Conservation (phyloP, 306 rosid species). For the Malus orientalis region DNA sequence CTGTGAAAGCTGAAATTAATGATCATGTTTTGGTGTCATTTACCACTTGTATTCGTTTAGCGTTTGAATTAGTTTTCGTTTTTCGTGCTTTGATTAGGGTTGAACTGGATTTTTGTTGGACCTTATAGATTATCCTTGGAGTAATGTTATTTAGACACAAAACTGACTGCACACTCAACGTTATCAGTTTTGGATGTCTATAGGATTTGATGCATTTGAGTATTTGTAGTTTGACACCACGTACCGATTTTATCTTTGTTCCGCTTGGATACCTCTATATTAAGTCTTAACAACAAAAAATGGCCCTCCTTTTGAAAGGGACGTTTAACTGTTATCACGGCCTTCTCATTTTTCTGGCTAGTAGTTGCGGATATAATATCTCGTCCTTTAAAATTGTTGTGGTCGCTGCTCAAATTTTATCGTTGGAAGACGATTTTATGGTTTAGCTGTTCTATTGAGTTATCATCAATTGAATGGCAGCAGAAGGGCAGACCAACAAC, state of each 20-base stretch:
- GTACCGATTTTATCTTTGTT: not conserved
- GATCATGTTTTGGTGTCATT: not conserved
- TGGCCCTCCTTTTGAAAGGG: constrained; percentile 20
- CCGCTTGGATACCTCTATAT: not conserved
- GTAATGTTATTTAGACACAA: no score
- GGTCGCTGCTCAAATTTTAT: not conserved
- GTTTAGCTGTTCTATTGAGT: not conserved
- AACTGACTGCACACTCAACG: no score
- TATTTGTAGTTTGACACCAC: not conserved
- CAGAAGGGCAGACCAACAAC: not conserved
- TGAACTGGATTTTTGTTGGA: not conserved
- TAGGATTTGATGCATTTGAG: not conserved
- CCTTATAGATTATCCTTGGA: no score
- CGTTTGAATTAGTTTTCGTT: not conserved
- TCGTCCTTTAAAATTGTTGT: constrained; percentile 10
- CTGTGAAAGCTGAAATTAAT: not conserved
- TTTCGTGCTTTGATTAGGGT: not conserved
- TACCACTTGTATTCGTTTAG: not conserved
- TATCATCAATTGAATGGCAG: not conserved
- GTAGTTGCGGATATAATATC: constrained; percentile 17
- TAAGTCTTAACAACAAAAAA: not conserved
- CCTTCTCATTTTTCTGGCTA: constrained; percentile 16
- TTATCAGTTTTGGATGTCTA: not conserved
- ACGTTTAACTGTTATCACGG: not conserved
- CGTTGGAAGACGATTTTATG: not conserved